A percentile compares a stretch with the other conserved stretches of the same genome.
These are phyloP conservation scores for Phoenix dactylifera DNA, from an alignment of 176 grass and related monocot genomes.

Conservation along the genomic window DNA sequence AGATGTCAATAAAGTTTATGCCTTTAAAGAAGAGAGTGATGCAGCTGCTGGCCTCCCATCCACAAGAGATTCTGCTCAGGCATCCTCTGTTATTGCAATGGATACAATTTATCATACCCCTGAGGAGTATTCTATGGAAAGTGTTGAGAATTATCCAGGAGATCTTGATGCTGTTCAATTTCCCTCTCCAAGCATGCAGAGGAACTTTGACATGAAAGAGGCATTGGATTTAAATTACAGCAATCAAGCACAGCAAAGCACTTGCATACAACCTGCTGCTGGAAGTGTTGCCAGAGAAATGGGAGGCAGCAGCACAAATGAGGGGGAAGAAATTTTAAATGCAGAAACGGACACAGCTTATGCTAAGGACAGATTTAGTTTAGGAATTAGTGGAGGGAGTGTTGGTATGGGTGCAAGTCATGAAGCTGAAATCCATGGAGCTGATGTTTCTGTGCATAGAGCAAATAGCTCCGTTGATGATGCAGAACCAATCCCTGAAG, in stretches of 20 bases:
- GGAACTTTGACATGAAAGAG: conserved; percentile 77
- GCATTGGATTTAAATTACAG: conserved; percentile 79
- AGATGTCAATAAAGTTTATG: conserved; percentile 40
- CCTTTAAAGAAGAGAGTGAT: conserved; percentile 36
- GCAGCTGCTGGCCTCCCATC: conserved; percentile 32
- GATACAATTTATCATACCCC: conserved; percentile 41
- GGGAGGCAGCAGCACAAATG: conserved; percentile 93
- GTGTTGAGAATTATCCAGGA: conserved; percentile 89
- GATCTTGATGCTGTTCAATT: conserved; percentile 53
- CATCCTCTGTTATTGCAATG: conserved; percentile 96
- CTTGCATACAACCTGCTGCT: conserved; percentile 61
- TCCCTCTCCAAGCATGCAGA: conserved; percentile 61
- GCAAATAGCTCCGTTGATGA: conserved; percentile 69
- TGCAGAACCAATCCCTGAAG: conserved; percentile 71
- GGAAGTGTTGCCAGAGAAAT: conserved; percentile 80
- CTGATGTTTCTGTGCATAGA: conserved; percentile 74
- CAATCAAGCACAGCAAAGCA: conserved; percentile 92
- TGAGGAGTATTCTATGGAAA: conserved; percentile 88
- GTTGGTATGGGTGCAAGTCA: conserved; percentile 97
- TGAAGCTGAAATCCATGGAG: conserved; percentile 97
- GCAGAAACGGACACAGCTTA: conserved; percentile 55
- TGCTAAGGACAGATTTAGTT: conserved; percentile 70
- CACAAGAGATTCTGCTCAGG: conserved; percentile 60
- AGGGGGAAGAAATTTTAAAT: conserved; percentile 92
- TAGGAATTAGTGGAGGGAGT: conserved; percentile 88